A percentile compares a stretch with the other conserved stretches of the same genome.
phyloP scores from a whole-genome alignment of 805 yeast genomes.

The Kluyveromyces dobzhanskii region DNA sequence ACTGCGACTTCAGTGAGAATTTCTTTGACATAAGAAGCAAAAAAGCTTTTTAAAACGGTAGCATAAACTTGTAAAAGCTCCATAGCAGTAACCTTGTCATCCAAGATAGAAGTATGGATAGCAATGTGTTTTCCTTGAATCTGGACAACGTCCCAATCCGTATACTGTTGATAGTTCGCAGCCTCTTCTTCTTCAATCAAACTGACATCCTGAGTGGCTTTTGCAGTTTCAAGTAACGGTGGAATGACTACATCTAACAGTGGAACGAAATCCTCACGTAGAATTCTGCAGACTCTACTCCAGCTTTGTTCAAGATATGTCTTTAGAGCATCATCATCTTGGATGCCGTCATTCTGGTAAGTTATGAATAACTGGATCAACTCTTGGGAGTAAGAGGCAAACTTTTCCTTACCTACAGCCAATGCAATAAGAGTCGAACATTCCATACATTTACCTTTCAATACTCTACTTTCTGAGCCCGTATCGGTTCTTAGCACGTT shows the following conservation, averaged over 20 bases:
- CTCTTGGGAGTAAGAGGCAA: slow-evolving; percentile 64
- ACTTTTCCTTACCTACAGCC: slow-evolving; percentile 91
- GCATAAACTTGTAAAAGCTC: slow-evolving; percentile 82
- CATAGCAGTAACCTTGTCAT: slow-evolving; percentile 89
- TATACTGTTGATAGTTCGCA: slow-evolving; percentile 71
- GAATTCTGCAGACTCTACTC: slow-evolving; percentile 84
- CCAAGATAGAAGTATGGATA: slow-evolving; percentile 87
- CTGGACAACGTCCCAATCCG: slow-evolving; percentile 93
- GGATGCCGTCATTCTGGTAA: slow-evolving; percentile 53
- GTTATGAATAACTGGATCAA: slow-evolving; percentile 61
- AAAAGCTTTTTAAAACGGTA: slow-evolving; percentile 69
- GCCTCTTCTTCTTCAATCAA: slow-evolving; percentile 84
- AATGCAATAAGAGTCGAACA: slow-evolving; percentile 90
- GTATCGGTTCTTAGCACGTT: slow-evolving; percentile 72
- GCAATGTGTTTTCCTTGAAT: slow-evolving; percentile 89
- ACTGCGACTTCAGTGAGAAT: slow-evolving; percentile 70
- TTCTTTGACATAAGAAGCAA: slow-evolving; percentile 75
- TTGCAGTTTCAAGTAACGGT: slow-evolving; percentile 78
- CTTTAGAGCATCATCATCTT: slow-evolving; percentile 79
- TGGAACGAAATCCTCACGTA: slow-evolving; percentile 82
- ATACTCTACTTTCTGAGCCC: slow-evolving; percentile 66
- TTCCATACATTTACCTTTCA: slow-evolving; percentile 91
- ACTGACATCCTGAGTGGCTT: slow-evolving; percentile 81
- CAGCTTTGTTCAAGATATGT: slow-evolving; percentile 89
- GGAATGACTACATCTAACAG: slow-evolving; percentile 80